Evolutionary conservation across 1,139 yeast genomes (phyloP).

Genomic region (Schwanniomyces etchellsii): DNA sequence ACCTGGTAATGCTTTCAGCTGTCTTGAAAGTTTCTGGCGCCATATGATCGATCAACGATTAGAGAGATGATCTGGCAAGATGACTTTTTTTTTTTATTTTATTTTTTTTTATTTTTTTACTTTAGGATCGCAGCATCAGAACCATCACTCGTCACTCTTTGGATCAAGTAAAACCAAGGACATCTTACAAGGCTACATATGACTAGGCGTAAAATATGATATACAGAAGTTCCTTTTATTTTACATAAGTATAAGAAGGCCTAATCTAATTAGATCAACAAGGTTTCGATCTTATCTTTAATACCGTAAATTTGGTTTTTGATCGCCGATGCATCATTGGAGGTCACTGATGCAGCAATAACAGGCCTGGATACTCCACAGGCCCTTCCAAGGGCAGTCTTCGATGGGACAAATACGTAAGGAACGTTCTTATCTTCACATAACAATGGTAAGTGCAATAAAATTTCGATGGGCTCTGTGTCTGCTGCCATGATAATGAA

Average conservation of each 20-base stretch:
- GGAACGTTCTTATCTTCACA: constrained; percentile 99
- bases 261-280: constrained; percentile 62
- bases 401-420: constrained; percentile 96
- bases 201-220: no score
- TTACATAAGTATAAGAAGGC: no score
- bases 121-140: no score
- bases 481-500: constrained; percentile 99
- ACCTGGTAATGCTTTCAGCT: constrained; percentile 61
- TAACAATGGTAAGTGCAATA: constrained; percentile 92
- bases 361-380: constrained; percentile 99
- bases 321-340: constrained; percentile 97
- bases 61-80: no score
- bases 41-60: no score
- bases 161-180: no score
- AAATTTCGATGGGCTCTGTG: constrained; percentile 98
- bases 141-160: no score
- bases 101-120: no score
- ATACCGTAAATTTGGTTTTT: constrained; percentile 95
- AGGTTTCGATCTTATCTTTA: constrained; percentile 98
- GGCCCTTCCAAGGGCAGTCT: constrained; percentile 98
- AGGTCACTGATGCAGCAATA: constrained; percentile 96
- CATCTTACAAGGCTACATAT: no score
- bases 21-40: constrained; percentile 19
- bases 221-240: no score
- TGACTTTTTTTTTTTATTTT: no score